Conservation (phyloP, 1,284 basidiomycete species). For the Pseudozyma pruni region DNA sequence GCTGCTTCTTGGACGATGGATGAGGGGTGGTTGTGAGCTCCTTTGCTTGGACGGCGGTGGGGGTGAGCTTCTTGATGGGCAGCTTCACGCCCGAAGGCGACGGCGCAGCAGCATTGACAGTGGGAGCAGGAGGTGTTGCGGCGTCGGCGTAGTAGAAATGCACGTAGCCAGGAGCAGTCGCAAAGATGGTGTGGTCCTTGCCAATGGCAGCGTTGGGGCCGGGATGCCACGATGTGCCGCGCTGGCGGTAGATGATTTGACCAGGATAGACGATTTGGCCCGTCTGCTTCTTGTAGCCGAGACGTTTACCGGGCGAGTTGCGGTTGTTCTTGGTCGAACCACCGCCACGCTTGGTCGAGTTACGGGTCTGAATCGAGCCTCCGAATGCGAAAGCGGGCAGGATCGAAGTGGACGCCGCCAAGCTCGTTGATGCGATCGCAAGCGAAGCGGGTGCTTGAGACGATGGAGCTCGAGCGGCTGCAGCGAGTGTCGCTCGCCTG, state of each 20-base stretch:
- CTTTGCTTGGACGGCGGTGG: constrained; percentile 39
- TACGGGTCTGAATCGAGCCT: constrained; percentile 64
- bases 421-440: constrained; percentile 45
- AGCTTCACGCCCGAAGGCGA: constrained; percentile 36
- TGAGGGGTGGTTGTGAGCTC: constrained; percentile 46
- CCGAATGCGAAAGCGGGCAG: constrained; percentile 61
- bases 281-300: constrained; percentile 65
- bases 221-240: constrained; percentile 66
- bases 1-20: constrained; percentile 54
- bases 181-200: constrained; percentile 66
- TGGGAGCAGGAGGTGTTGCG: constrained; percentile 4
- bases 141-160: constrained; percentile 60
- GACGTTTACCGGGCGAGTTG: constrained; percentile 65
- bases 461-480: constrained; percentile 18
- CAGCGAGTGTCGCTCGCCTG: constrained; percentile 30
- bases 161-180: constrained; percentile 63
- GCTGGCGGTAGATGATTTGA: constrained; percentile 65
- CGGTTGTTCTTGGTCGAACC: constrained; percentile 67
- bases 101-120: constrained; percentile 7
- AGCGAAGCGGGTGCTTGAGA: constrained; percentile 48
- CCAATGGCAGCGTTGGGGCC: constrained; percentile 65
- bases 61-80: constrained; percentile 34
- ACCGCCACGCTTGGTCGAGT: constrained; percentile 67
- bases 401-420: constrained; percentile 9
- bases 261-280: constrained; percentile 61